These are phyloP conservation scores for Quercus variabilis DNA, from an alignment of 306 rosid genomes.

Conservation along the genomic window DNA sequence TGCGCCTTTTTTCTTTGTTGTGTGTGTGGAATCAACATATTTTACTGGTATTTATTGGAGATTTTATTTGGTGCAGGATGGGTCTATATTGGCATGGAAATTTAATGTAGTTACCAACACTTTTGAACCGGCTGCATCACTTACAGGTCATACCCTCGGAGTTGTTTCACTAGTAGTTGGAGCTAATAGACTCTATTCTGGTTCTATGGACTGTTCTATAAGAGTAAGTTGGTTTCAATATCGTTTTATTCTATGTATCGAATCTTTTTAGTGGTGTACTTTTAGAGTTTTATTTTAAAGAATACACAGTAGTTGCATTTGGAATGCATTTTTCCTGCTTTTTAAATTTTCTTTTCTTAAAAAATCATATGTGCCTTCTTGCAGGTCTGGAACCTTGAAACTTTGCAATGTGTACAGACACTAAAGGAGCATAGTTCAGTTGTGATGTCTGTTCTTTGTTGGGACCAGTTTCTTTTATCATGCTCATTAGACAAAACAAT, in stretches of 20 bases:
- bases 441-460: slow-evolving; percentile 96
- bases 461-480: slow-evolving; percentile 94
- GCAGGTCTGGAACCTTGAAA: slow-evolving; percentile 94
- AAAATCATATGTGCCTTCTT: slow-evolving; percentile 19
- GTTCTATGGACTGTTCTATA: slow-evolving; percentile 91
- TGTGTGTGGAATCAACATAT: not conserved
- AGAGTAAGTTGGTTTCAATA: slow-evolving; percentile 44
- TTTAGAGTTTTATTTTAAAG: not conserved
- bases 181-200: slow-evolving; percentile 93
- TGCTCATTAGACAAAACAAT: slow-evolving; percentile 84
- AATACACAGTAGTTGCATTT: not conserved
- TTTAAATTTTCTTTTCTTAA: not conserved
- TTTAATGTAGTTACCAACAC: slow-evolving; percentile 67
- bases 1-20: too few relatives aligned
- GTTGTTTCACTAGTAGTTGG: slow-evolving; percentile 96
- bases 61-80: slow-evolving; percentile 58
- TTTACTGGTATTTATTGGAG: slow-evolving; percentile 18
- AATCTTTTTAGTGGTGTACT: not conserved
- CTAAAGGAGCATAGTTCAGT: slow-evolving; percentile 80
- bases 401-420: slow-evolving; percentile 87
- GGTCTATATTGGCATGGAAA: slow-evolving; percentile 86
- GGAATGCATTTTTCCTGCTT: not conserved
- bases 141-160: slow-evolving; percentile 66
- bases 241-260: slow-evolving; percentile 1
- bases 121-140: slow-evolving; percentile 90